These are phyloP conservation scores for Claviceps sorghi DNA, from an alignment of 2,329 filamentous ascomycete species.

Conservation along the genomic window DNA sequence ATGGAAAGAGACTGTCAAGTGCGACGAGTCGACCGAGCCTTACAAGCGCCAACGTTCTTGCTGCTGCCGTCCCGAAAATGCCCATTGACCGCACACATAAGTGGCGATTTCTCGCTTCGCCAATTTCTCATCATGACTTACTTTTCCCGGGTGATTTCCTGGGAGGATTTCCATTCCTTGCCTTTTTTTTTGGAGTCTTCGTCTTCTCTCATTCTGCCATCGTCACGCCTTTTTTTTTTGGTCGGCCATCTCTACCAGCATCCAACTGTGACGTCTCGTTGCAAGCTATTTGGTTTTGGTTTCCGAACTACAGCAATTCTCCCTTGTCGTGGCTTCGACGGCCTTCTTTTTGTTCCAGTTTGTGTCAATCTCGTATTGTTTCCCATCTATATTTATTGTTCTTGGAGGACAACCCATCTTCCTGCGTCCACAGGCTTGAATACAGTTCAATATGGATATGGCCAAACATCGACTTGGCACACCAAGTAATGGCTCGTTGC, in stretches of 20 bases:
- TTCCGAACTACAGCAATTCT: conserved; percentile 2
- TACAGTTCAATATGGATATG: conserved; percentile 16
- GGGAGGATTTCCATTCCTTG: not conserved
- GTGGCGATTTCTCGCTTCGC: conserved; percentile 3
- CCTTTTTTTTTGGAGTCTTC: not conserved
- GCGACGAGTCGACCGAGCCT: not conserved
- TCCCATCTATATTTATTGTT: conserved; percentile 4
- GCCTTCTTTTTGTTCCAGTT: conserved; percentile 6
- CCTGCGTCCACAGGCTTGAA: not conserved
- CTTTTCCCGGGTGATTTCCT: not conserved
- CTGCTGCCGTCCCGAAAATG: conserved; percentile 1
- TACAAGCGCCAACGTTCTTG: not conserved
- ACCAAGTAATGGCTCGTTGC: conserved; percentile 26
- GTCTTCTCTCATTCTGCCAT: conserved; percentile 4
- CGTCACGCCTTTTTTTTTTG: conserved; percentile 5
- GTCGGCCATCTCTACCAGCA: conserved; percentile 7
- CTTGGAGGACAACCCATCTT: not conserved
- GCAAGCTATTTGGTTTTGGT: conserved; percentile 3
- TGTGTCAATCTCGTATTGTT: conserved; percentile 4
- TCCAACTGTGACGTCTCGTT: conserved; percentile 3
- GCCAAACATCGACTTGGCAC: conserved; percentile 17
- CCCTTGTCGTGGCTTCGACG: conserved; percentile 4
- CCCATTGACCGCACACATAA: not conserved
- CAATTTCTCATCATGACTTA: not conserved
- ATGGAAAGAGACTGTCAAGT: not conserved